Evolutionary conservation across 2,329 filamentous ascomycete species (phyloP).

Genomic region (Talaromyces albobiverticillius): DNA sequence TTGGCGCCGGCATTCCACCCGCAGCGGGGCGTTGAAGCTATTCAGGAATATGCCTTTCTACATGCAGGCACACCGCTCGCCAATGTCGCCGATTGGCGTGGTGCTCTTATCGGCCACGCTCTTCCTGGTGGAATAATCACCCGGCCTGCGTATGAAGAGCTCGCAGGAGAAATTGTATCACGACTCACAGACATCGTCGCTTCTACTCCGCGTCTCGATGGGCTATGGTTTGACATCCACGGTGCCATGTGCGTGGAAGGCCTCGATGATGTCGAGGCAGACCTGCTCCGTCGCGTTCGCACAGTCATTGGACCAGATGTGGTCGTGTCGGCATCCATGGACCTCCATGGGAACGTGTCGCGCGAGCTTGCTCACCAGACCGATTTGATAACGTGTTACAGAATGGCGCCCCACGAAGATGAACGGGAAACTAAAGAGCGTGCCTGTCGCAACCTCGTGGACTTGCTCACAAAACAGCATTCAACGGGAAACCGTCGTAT

Average conservation of each 20-base stretch:
- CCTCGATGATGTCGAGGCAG: conserved; percentile 48
- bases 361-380: conserved; percentile 47
- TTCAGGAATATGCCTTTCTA: conserved; percentile 48
- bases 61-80: conserved; percentile 40
- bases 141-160: conserved; percentile 45
- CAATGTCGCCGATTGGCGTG: conserved; percentile 48
- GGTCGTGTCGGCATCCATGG: conserved; percentile 55
- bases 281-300: conserved; percentile 48
- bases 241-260: conserved; percentile 56
- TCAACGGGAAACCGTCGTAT: background rate
- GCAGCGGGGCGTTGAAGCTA: conserved; percentile 42
- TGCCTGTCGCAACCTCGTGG: conserved; percentile 50
- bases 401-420: conserved; percentile 54
- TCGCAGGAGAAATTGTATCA: conserved; percentile 41
- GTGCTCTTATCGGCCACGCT: conserved; percentile 52
- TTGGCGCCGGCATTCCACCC: conserved; percentile 50
- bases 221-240: conserved; percentile 57
- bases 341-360: conserved; percentile 56
- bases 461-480: conserved; percentile 30
- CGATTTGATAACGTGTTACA: conserved; percentile 54
- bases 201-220: conserved; percentile 37
- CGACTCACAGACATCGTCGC: conserved; percentile 39
- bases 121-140: conserved; percentile 51
- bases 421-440: conserved; percentile 50
- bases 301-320: conserved; percentile 45